Evolutionary conservation across 768 basidiomycete species (phyloP).

Genomic region (Cystobasidium ongulense): DNA sequence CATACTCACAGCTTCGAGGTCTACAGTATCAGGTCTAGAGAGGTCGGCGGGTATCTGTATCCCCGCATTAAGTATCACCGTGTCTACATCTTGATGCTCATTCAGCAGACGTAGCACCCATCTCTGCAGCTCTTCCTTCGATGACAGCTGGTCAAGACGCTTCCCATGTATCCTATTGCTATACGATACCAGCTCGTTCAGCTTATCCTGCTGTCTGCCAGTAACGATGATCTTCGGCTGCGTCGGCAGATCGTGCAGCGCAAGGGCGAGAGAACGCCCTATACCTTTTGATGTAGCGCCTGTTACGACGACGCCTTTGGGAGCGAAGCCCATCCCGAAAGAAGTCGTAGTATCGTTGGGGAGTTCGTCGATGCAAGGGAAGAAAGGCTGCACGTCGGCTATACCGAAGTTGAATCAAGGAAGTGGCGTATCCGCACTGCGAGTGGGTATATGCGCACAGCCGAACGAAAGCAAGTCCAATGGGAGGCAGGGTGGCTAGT

Average conservation of each 20-base stretch:
- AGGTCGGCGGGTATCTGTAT: conserved; percentile 4
- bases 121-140: neutral
- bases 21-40: neutral
- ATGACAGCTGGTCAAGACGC: neutral
- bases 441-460: too few species aligned
- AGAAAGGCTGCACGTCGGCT: too few species aligned
- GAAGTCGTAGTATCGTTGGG: neutral
- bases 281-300: conserved; percentile 10
- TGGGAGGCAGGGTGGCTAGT: neutral
- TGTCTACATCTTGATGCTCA: conserved; percentile 16
- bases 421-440: too few species aligned
- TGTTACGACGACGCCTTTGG: conserved; percentile 7
- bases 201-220: conserved; percentile 8
- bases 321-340: conserved; percentile 17
- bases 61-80: conserved; percentile 19
- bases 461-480: too few species aligned
- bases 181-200: neutral
- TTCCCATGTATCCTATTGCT: neutral
- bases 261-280: conserved; percentile 1
- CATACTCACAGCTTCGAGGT: conserved; percentile 7
- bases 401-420: too few species aligned
- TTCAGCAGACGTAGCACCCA: conserved; percentile 1
- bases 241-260: neutral
- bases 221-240: conserved; percentile 19
- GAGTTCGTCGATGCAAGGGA: too few species aligned